Evolutionary conservation across 2,329 filamentous ascomycete species (phyloP).

Genomic region (Sporothrix pseudoabietina): DNA sequence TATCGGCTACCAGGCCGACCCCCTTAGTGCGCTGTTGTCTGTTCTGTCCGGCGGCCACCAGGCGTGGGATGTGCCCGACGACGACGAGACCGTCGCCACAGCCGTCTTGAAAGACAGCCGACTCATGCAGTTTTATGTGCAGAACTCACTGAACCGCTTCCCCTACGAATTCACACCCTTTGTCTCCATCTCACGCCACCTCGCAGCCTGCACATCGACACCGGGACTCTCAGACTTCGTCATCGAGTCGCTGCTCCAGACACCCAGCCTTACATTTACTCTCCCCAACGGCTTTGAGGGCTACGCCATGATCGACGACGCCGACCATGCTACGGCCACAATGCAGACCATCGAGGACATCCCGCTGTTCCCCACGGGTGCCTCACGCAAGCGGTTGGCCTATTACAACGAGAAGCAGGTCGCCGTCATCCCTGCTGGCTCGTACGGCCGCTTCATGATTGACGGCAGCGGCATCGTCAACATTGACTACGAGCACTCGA

Average conservation of each 20-base stretch:
- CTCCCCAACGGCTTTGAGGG: conserved; percentile 71
- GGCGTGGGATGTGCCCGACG: conserved; percentile 58
- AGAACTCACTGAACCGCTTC: conserved; percentile 73
- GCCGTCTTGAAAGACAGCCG: conserved; percentile 56
- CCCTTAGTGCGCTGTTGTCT: conserved; percentile 66
- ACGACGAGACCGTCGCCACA: conserved; percentile 42
- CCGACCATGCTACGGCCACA: conserved; percentile 68
- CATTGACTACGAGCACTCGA: conserved; percentile 78
- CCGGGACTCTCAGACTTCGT: conserved; percentile 50
- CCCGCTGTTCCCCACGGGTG: conserved; percentile 59
- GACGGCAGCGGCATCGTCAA: conserved; percentile 76
- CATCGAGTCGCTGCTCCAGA: conserved; percentile 65
- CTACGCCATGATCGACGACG: conserved; percentile 78
- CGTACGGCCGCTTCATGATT: conserved; percentile 71
- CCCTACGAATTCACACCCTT: conserved; percentile 85
- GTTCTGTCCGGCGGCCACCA: conserved; percentile 59
- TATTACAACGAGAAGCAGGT: conserved; percentile 48
- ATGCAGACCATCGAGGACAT: conserved; percentile 69
- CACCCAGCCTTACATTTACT: conserved; percentile 74
- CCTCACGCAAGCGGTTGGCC: conserved; percentile 49
- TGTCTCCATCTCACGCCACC: conserved; percentile 65
- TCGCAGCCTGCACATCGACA: conserved; percentile 56
- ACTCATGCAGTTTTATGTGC: conserved; percentile 63
- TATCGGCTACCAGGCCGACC: conserved; percentile 71
- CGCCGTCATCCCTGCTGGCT: conserved; percentile 67